phyloP scores from a whole-genome alignment of 2,329 filamentous ascomycete species.

The Monilinia fructicola region DNA sequence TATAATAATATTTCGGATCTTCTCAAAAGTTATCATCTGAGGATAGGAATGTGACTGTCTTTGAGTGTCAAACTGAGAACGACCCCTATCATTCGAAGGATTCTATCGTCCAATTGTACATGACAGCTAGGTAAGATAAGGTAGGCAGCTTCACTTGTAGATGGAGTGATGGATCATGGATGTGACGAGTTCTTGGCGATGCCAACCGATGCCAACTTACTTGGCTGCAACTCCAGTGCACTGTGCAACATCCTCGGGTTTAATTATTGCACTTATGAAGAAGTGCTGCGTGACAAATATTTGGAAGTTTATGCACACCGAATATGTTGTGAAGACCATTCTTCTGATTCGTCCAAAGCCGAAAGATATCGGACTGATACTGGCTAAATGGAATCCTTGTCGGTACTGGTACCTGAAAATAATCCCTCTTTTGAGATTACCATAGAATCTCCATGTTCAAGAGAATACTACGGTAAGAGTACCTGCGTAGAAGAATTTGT shows the following conservation, averaged over 20 bases:
- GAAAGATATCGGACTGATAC: constrained; percentile 8
- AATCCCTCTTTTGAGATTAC: constrained; percentile 7
- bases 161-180: not conserved
- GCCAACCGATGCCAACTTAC: constrained; percentile 15
- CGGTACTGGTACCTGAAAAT: constrained; percentile 4
- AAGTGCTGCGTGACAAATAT: not conserved
- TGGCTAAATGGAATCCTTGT: constrained; percentile 13
- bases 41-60: not conserved
- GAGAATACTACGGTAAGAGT: no score
- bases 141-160: constrained; percentile 5
- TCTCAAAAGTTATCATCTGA: not conserved
- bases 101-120: not conserved
- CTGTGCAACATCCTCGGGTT: not conserved
- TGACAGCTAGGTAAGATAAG: not conserved
- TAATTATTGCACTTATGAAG: not conserved
- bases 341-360: constrained; percentile 4
- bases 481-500: not conserved
- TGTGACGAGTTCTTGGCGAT: constrained; percentile 13
- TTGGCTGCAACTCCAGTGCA: constrained; percentile 1
- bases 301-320: no score
- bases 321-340: not conserved
- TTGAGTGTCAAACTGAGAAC: no score
- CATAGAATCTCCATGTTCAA: not conserved
- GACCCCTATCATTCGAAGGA: not conserved
- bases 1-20: not conserved